Evolutionary conservation across 1,284 basidiomycete species (phyloP).

Genomic region (Wolfiporia cocos): DNA sequence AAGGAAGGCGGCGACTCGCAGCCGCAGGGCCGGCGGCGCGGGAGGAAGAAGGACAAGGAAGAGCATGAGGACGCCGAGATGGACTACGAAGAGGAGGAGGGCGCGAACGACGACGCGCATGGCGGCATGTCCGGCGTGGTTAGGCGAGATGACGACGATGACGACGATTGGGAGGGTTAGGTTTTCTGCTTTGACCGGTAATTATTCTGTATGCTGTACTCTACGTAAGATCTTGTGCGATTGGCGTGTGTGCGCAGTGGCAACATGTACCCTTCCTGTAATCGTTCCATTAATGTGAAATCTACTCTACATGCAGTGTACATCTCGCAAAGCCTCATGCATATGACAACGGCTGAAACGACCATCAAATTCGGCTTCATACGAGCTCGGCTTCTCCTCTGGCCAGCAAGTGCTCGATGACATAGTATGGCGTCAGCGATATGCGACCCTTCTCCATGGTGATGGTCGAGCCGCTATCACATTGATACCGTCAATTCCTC

Average conservation of each 20-base stretch:
- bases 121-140: not conserved
- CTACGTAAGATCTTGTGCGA: no score
- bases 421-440: constrained; percentile 60
- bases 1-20: constrained; percentile 15
- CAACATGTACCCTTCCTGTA: no score
- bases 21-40: constrained; percentile 10
- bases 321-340: no score
- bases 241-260: no score
- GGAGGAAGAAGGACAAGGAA: constrained; percentile 17
- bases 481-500: not conserved
- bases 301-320: no score
- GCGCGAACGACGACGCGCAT: not conserved
- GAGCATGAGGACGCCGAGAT: constrained; percentile 16
- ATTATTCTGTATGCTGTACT: no score
- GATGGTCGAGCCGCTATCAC: constrained; percentile 48
- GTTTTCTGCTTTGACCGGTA: no score
- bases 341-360: no score
- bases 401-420: constrained; percentile 63
- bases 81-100: not conserved
- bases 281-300: no score
- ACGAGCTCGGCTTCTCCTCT: constrained; percentile 71
- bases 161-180: constrained; percentile 19
- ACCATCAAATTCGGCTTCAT: constrained; percentile 21
- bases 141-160: constrained; percentile 13
- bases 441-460: constrained; percentile 68